These are phyloP conservation scores for Colletotrichum sp. DNA, from an alignment of 2,329 filamentous ascomycete genomes.

Conservation along the genomic window DNA sequence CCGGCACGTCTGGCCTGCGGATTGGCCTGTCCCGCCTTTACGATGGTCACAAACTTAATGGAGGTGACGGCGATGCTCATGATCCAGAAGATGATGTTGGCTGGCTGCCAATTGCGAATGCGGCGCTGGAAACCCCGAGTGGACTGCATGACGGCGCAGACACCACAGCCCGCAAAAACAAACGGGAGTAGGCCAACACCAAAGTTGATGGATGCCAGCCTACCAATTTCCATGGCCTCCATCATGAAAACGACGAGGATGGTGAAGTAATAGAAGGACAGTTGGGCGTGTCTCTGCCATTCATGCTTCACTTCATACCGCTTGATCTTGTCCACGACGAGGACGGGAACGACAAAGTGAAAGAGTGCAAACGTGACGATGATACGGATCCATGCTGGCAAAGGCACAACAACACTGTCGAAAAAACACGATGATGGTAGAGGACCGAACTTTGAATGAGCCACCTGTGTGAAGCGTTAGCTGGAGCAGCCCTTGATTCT, in stretches of 20 bases:
- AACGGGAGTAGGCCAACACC: conserved; percentile 25
- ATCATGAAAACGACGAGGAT: conserved; percentile 25
- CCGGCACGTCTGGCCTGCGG: conserved; percentile 7
- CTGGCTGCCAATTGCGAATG: conserved; percentile 24
- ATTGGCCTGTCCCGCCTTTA: not conserved
- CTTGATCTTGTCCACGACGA: conserved; percentile 14
- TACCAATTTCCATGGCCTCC: conserved; percentile 27
- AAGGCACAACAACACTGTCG: conserved; percentile 26
- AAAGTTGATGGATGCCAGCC: conserved; percentile 21
- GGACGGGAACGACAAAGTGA: conserved; percentile 15
- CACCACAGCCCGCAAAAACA: conserved; percentile 23
- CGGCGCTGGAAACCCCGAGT: conserved; percentile 19
- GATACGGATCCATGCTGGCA: conserved; percentile 27
- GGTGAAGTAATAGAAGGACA: conserved; percentile 27
- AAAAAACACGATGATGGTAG: conserved; percentile 32
- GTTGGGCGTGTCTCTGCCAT: conserved; percentile 22
- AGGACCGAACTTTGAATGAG: conserved; percentile 11
- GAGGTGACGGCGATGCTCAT: conserved; percentile 24
- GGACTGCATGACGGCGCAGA: conserved; percentile 22
- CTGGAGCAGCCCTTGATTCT: not conserved
- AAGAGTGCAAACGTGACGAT: conserved; percentile 22
- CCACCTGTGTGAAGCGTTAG: not conserved
- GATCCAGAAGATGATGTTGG: conserved; percentile 25
- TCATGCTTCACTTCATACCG: conserved; percentile 1
- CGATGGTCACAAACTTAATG: conserved; percentile 24